A percentile compares a stretch with the other conserved stretches of the same genome.
These are phyloP conservation scores for Colletotrichum musae DNA, from an alignment of 2,329 filamentous ascomycete species.

Conservation along the genomic window DNA sequence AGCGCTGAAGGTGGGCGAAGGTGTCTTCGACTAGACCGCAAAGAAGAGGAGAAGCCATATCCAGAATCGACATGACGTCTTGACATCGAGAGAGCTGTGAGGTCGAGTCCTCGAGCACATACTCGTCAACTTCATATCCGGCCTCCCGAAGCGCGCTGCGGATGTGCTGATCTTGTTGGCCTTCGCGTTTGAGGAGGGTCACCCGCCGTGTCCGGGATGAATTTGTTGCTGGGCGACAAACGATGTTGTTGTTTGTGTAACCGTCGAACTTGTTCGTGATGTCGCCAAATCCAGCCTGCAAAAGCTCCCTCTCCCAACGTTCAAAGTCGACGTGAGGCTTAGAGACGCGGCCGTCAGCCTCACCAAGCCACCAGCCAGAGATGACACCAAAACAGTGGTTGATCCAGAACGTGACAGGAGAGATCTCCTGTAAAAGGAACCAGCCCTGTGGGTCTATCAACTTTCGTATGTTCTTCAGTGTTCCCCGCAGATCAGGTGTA, in stretches of 20 bases:
- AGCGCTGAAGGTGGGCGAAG: constrained; percentile 39
- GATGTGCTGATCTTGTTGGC: neutral
- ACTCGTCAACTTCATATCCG: constrained; percentile 14
- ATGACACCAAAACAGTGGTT: constrained; percentile 49
- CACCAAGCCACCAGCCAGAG: constrained; percentile 54
- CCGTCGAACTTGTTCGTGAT: constrained; percentile 12
- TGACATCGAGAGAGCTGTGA: constrained; percentile 34
- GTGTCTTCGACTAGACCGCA: neutral
- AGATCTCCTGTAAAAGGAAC: constrained; percentile 48
- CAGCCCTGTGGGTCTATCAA: constrained; percentile 25
- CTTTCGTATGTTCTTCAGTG: constrained; percentile 24
- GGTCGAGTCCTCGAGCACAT: constrained; percentile 4
- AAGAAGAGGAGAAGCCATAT: neutral
- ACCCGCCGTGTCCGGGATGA: neutral
- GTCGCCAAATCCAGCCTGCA: constrained; percentile 46
- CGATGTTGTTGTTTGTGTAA: constrained; percentile 28
- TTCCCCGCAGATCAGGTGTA: constrained; percentile 43
- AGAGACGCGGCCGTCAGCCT: constrained; percentile 45
- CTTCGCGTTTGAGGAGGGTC: neutral
- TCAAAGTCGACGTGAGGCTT: constrained; percentile 45
- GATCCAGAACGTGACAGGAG: constrained; percentile 42
- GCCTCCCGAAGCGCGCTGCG: neutral
- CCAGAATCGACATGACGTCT: constrained; percentile 42
- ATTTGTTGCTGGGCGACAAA: constrained; percentile 6
- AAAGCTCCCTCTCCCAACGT: constrained; percentile 48